A percentile compares a stretch with the other conserved stretches of the same genome.
phyloP scores from a whole-genome alignment of 2,329 filamentous ascomycete species.

The Epichloe elymi region DNA sequence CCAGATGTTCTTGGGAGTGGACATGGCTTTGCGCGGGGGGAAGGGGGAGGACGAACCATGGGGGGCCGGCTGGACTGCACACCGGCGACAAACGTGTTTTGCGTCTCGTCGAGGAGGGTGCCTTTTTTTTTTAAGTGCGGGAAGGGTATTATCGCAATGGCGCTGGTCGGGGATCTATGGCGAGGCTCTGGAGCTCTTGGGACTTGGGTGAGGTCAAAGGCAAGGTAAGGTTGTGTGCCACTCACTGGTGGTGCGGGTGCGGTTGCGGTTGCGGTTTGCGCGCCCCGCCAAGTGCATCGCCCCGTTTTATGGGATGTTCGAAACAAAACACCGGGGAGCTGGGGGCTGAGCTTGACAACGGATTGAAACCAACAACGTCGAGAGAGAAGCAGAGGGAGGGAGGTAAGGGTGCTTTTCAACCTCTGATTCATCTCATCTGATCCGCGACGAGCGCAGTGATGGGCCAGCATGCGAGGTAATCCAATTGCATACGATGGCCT shows the following conservation, averaged over 20 bases:
- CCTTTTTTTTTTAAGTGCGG: not conserved
- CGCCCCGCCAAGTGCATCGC: slow-evolving; percentile 17
- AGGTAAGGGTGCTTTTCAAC: too few relatives aligned
- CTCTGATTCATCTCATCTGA: too few relatives aligned
- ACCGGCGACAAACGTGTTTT: not conserved
- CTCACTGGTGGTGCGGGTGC: too few relatives aligned
- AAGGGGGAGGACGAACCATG: not conserved
- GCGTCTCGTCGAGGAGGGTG: not conserved
- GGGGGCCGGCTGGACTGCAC: not conserved
- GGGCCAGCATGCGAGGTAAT: slow-evolving; percentile 16
- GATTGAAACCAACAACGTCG: too few relatives aligned
- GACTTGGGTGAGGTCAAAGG: not conserved
- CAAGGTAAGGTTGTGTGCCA: not conserved
- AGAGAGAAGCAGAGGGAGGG: too few relatives aligned
- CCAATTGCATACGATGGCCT: slow-evolving; percentile 40
- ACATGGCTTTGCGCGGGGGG: too few relatives aligned
- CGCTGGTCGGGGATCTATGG: not conserved
- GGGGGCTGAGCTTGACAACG: not conserved
- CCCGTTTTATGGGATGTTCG: slow-evolving; percentile 10
- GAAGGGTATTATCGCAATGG: not conserved
- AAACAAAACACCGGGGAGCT: not conserved
- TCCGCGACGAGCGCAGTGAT: not conserved
- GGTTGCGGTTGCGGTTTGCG: not conserved
- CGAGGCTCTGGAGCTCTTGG: not conserved
- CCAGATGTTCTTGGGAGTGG: too few relatives aligned